Percentiles rank a stretch among this genome's conserved stretches.
phyloP scores from a whole-genome alignment of 2,329 filamentous ascomycete species.

The Teratosphaeria zuluensis region DNA sequence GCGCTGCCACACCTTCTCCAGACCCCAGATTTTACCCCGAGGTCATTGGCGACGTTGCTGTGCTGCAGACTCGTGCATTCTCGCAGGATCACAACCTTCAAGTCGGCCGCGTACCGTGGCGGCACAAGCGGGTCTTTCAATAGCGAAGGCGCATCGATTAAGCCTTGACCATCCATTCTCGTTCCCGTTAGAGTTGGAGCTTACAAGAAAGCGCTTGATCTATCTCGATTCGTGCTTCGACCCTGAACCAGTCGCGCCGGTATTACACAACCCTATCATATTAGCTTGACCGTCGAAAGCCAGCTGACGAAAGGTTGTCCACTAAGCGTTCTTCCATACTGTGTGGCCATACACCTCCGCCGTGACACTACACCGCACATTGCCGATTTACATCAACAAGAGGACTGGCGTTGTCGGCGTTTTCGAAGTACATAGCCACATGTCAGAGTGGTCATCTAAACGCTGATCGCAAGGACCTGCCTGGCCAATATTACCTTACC shows the following conservation, averaged over 20 bases:
- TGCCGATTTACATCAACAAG: neutral
- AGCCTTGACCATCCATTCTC: conserved; percentile 4
- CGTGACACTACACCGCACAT: neutral
- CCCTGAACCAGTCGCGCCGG: neutral
- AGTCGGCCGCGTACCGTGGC: neutral
- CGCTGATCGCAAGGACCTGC: neutral
- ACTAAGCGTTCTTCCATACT: neutral
- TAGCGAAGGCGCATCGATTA: conserved; percentile 7
- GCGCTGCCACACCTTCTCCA: conserved; percentile 11
- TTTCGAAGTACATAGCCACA: neutral
- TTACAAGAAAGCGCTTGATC: conserved; percentile 4
- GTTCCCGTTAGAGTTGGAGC: conserved; percentile 14
- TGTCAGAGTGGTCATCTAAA: neutral
- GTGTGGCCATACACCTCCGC: neutral
- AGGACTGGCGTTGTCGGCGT: neutral
- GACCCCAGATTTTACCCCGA: conserved; percentile 18
- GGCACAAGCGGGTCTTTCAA: neutral
- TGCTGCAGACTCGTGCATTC: neutral
- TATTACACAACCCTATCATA: neutral
- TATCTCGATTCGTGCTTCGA: neutral
- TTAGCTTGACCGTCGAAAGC: neutral
- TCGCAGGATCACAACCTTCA: neutral
- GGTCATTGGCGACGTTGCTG: neutral
- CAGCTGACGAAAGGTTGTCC: neutral
- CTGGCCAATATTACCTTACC: neutral